Evolutionary conservation across 2,329 filamentous ascomycete genomes (phyloP).

Genomic region (Nemania sp.): DNA sequence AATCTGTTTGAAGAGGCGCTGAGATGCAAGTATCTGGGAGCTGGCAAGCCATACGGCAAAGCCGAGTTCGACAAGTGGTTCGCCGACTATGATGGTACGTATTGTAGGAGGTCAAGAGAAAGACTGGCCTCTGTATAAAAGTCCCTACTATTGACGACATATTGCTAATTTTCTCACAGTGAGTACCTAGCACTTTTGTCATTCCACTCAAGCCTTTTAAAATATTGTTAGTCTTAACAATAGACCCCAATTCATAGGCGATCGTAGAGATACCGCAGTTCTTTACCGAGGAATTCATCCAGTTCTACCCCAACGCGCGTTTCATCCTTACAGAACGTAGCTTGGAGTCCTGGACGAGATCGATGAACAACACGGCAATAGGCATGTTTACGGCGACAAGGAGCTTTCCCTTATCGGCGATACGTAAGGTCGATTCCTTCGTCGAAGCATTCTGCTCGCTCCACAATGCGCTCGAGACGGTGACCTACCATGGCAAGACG

Average conservation of each 20-base stretch:
- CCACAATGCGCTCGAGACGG: slow-evolving; percentile 33
- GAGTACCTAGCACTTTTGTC: slow-evolving; percentile 6
- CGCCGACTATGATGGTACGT: slow-evolving; percentile 43
- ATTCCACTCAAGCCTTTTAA: not conserved
- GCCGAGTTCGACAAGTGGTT: slow-evolving; percentile 47
- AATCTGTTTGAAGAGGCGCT: slow-evolving; percentile 41
- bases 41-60: slow-evolving; percentile 43
- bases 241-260: slow-evolving; percentile 17
- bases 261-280: slow-evolving; percentile 46
- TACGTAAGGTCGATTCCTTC: slow-evolving; percentile 42
- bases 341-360: slow-evolving; percentile 48
- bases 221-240: not conserved
- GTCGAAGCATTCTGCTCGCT: slow-evolving; percentile 37
- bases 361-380: slow-evolving; percentile 46
- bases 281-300: slow-evolving; percentile 48
- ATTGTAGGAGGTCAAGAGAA: not conserved
- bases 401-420: slow-evolving; percentile 46
- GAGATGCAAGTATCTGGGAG: slow-evolving; percentile 39
- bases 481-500: slow-evolving; percentile 34
- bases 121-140: not conserved
- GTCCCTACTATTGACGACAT: not conserved
- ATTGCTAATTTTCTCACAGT: slow-evolving; percentile 19
- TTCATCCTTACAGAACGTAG: slow-evolving; percentile 53
- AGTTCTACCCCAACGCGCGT: slow-evolving; percentile 50
- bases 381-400: slow-evolving; percentile 31